Percentiles rank a stretch among this genome's conserved stretches.
phyloP scores from a whole-genome alignment of 768 basidiomycete genomes.

The Pisolithus sp. region DNA sequence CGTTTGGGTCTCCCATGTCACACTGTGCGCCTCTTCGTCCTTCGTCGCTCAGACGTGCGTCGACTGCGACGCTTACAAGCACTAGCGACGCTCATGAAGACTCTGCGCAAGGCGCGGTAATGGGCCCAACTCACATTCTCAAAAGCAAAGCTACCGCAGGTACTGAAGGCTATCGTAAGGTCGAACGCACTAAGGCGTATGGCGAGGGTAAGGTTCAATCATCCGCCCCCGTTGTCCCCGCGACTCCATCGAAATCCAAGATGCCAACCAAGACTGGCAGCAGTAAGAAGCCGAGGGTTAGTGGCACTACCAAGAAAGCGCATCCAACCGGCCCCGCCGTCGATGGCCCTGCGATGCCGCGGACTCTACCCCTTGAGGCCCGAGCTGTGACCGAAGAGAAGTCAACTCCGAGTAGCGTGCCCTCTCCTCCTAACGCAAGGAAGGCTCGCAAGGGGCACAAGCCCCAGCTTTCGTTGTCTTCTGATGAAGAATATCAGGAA shows the following conservation, averaged over 20 bases:
- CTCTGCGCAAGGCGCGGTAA: not conserved
- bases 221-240: not conserved
- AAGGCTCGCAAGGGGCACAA: conserved; percentile 30
- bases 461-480: conserved; percentile 48
- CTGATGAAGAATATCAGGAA: conserved; percentile 71
- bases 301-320: not conserved
- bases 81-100: not conserved
- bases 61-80: conserved; percentile 25
- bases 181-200: not conserved
- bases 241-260: not conserved
- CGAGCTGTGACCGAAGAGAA: conserved; percentile 9
- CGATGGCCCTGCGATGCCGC: conserved; percentile 8
- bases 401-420: conserved; percentile 11
- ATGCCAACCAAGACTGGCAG: not conserved
- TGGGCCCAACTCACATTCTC: not conserved
- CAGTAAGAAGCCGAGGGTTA: not conserved
- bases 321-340: conserved; percentile 1
- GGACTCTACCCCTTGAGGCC: conserved; percentile 21
- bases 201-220: not conserved
- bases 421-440: conserved; percentile 7
- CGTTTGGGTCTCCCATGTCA: conserved; percentile 33
- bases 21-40: conserved; percentile 31
- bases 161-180: not conserved
- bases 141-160: not conserved
- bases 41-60: conserved; percentile 38